A percentile compares a stretch with the other conserved stretches of the same genome.
Conservation (phyloP, 2,329 filamentous ascomycete genomes). For the Ambrosiella xylebori region DNA sequence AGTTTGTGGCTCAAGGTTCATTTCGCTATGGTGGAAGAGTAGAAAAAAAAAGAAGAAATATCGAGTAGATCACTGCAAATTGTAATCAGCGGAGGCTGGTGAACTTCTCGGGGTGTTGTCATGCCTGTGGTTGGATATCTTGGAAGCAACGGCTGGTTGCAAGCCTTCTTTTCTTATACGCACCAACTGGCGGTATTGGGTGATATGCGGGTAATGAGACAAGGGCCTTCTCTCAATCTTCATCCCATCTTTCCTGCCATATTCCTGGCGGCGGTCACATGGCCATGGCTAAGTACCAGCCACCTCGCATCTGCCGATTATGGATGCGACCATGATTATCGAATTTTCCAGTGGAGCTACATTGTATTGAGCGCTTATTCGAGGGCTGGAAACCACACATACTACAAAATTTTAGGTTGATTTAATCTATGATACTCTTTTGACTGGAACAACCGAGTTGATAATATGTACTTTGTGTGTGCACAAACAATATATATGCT, state of each 20-base stretch:
- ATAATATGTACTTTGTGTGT: no score
- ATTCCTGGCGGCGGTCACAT: neutral
- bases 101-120: no score
- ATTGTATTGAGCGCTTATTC: neutral
- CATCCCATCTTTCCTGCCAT: neutral
- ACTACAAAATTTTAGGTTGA: no score
- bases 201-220: neutral
- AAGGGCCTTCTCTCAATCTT: neutral
- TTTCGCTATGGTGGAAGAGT: slow-evolving; percentile 36
- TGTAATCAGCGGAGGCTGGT: neutral
- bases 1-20: slow-evolving; percentile 49
- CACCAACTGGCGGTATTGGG: neutral
- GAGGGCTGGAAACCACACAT: no score
- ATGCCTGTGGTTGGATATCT: no score
- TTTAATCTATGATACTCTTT: no score
- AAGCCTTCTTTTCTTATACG: neutral
- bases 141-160: no score
- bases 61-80: neutral
- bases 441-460: no score
- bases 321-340: neutral
- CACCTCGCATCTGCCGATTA: neutral
- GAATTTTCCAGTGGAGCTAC: neutral
- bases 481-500: no score
- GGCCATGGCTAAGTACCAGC: neutral
- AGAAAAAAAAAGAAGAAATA: neutral